Percentiles rank a stretch among this genome's conserved stretches.
phyloP scores from a whole-genome alignment of 2,329 filamentous ascomycete genomes.

The Magnaporthales sp. region DNA sequence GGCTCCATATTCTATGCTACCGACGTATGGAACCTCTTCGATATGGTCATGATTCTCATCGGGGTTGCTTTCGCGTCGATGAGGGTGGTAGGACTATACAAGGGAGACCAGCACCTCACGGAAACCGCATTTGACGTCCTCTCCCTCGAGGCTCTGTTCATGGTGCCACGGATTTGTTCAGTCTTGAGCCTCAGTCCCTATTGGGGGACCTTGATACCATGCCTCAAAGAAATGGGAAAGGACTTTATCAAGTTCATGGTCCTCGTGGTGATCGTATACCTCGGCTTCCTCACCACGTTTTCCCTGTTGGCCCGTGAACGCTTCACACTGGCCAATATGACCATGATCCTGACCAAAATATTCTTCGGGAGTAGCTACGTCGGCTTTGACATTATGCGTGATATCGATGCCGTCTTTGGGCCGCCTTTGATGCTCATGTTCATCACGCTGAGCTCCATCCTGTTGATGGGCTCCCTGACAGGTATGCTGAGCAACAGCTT shows the following conservation, averaged over 20 bases:
- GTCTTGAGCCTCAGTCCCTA: conserved; percentile 81
- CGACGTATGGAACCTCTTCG: conserved; percentile 74
- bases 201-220: conserved; percentile 83
- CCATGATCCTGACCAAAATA: conserved; percentile 69
- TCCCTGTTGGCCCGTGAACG: conserved; percentile 64
- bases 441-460: conserved; percentile 67
- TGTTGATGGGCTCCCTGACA: conserved; percentile 71
- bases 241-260: conserved; percentile 81
- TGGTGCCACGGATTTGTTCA: conserved; percentile 83
- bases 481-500: conserved; percentile 73
- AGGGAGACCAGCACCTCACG: conserved; percentile 52
- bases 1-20: conserved; percentile 78
- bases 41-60: conserved; percentile 63
- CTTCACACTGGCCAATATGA: conserved; percentile 60
- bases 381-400: conserved; percentile 60
- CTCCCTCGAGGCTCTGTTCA: conserved; percentile 78
- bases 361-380: conserved; percentile 72
- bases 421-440: conserved; percentile 63
- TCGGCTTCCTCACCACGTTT: conserved; percentile 85
- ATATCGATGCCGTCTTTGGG: conserved; percentile 47
- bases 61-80: conserved; percentile 43
- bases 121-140: conserved; percentile 84
- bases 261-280: conserved; percentile 65
- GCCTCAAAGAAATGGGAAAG: conserved; percentile 88
- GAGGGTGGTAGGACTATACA: conserved; percentile 56